Conservation (phyloP, 176 grass and related monocot species). For the Tillandsia fasciculata region DNA sequence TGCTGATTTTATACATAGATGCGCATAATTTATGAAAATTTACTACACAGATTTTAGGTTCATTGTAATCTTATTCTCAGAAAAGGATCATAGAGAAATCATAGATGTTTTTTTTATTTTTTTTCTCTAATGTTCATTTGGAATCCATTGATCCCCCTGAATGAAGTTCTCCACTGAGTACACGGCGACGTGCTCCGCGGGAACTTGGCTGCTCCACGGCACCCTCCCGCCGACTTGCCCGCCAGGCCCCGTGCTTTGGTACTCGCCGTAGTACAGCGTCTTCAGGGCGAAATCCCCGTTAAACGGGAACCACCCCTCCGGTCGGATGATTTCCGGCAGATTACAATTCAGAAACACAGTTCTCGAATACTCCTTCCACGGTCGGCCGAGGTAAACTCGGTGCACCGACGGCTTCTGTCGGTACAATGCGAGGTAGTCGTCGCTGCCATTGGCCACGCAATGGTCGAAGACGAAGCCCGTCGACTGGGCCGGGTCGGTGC, state of each 20-base stretch:
- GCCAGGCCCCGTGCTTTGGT: conserved; percentile 47
- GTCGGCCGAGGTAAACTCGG: conserved; percentile 63
- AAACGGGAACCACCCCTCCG: conserved; percentile 67
- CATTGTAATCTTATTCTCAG: not conserved
- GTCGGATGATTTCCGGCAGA: conserved; percentile 59
- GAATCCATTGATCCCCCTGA: conserved; percentile 77
- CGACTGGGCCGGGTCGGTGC: conserved; percentile 78
- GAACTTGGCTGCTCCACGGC: conserved; percentile 69
- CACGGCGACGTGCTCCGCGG: conserved; percentile 45
- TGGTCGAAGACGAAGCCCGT: conserved; percentile 74
- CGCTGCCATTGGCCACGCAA: conserved; percentile 77
- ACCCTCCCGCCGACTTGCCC: conserved; percentile 29
- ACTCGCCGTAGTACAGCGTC: conserved; percentile 86
- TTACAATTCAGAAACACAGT: conserved; percentile 58
- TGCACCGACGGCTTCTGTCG: conserved; percentile 34
- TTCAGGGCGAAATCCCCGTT: conserved; percentile 74
- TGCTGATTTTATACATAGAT: too few relatives aligned
- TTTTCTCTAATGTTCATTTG: conserved; percentile 18
- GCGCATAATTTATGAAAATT: too few relatives aligned
- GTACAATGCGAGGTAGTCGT: conserved; percentile 68
- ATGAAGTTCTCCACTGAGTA: conserved; percentile 81
- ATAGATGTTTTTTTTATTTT: not conserved
- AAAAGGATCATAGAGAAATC: not conserved
- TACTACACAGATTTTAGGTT: too few relatives aligned
- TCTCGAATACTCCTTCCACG: conserved; percentile 93